These are phyloP conservation scores for Spergularia bocconei DNA, from an alignment of 148 eudicot genomes.

Conservation along the genomic window DNA sequence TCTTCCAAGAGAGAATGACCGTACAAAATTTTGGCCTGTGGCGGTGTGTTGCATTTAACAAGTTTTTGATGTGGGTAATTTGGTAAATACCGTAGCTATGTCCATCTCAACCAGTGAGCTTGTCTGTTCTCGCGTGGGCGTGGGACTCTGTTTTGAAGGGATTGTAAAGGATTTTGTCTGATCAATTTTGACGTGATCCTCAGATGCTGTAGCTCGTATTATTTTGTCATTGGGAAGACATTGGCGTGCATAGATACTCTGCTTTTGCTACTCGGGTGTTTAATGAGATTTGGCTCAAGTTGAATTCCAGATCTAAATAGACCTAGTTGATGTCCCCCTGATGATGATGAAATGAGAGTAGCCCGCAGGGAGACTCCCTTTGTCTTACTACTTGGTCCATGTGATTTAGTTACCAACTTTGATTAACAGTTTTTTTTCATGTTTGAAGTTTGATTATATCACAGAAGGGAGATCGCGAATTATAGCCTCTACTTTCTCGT, in stretches of 20 bases:
- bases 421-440: too few relatives aligned
- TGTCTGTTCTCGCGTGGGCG: not conserved
- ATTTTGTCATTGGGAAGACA: too few relatives aligned
- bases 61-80: slow-evolving; percentile 20
- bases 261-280: not conserved
- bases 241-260: not conserved
- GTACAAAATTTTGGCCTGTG: slow-evolving; percentile 10
- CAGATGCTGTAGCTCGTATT: not conserved
- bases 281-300: too few relatives aligned
- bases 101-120: slow-evolving; percentile 10
- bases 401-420: too few relatives aligned
- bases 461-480: too few relatives aligned
- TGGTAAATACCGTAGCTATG: slow-evolving; percentile 16
- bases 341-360: too few relatives aligned
- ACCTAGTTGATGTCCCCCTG: too few relatives aligned
- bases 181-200: slow-evolving; percentile 19
- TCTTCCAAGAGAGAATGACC: slow-evolving; percentile 21
- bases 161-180: slow-evolving; percentile 7
- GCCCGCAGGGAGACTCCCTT: too few relatives aligned
- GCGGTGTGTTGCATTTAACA: not conserved
- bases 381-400: too few relatives aligned
- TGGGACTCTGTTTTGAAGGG: slow-evolving; percentile 1
- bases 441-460: too few relatives aligned
- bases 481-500: too few relatives aligned
- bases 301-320: too few relatives aligned